Evolutionary conservation across 2,329 filamentous ascomycete species (phyloP).

Genomic region (Neofusicoccum sp.): DNA sequence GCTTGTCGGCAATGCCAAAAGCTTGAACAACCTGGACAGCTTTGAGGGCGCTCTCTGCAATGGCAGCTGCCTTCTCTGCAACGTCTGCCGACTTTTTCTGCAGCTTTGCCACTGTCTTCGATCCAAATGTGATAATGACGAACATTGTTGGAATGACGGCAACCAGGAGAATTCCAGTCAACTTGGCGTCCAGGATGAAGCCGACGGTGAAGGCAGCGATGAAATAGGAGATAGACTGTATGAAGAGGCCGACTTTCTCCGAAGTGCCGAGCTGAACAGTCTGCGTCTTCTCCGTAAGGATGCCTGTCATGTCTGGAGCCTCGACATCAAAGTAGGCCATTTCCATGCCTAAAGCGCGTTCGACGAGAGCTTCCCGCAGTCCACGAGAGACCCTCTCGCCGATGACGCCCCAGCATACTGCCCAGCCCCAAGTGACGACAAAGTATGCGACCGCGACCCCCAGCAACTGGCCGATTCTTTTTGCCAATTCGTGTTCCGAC

Average conservation of each 20-base stretch:
- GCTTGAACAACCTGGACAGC: constrained; percentile 50
- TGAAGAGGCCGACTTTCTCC: constrained; percentile 48
- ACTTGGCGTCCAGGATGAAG: constrained; percentile 43
- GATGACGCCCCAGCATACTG: constrained; percentile 50
- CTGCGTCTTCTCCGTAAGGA: constrained; percentile 47
- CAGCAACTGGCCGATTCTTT: constrained; percentile 44
- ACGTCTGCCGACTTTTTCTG: constrained; percentile 38
- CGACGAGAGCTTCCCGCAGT: constrained; percentile 47
- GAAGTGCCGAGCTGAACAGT: constrained; percentile 48
- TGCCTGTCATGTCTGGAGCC: constrained; percentile 49
- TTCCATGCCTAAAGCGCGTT: constrained; percentile 51
- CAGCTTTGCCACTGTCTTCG: constrained; percentile 40
- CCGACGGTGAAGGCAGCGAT: constrained; percentile 45
- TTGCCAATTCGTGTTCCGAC: constrained; percentile 41
- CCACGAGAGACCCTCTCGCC: constrained; percentile 50
- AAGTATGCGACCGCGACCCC: constrained; percentile 50
- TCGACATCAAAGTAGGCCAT: constrained; percentile 53
- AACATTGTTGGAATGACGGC: constrained; percentile 52
- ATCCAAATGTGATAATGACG: constrained; percentile 43
- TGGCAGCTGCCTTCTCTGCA: constrained; percentile 43
- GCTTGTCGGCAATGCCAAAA: constrained; percentile 43
- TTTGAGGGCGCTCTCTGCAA: constrained; percentile 47
- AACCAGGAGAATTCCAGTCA: constrained; percentile 43
- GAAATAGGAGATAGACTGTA: constrained; percentile 47
- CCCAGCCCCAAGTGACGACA: constrained; percentile 49